These are phyloP conservation scores for Ambrosia trifida DNA, from an alignment of 129 eudicot species.

Conservation along the genomic window DNA sequence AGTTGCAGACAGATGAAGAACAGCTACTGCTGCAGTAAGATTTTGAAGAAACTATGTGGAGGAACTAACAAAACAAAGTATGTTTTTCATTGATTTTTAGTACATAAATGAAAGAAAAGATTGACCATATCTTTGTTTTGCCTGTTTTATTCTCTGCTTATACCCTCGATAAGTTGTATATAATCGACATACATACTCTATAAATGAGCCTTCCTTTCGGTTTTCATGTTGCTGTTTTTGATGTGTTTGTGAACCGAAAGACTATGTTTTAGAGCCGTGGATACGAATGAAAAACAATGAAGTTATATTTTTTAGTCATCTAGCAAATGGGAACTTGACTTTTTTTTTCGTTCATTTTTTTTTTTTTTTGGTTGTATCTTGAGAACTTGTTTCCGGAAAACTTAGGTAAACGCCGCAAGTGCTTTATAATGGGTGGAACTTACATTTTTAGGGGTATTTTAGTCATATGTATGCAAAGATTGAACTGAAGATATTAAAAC, in stretches of 20 bases:
- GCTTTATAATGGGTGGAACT: no score
- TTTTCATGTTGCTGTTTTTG: conserved; percentile 2
- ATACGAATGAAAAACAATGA: background rate
- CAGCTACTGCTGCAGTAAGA: conserved; percentile 52
- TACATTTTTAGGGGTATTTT: background rate
- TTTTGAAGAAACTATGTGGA: conserved; percentile 1
- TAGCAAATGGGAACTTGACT: background rate
- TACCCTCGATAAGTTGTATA: conserved; percentile 31
- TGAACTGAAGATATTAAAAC: background rate
- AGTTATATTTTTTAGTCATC: background rate
- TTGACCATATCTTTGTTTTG: conserved; percentile 24
- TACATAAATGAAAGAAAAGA: conserved; percentile 18
- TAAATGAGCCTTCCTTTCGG: conserved; percentile 3
- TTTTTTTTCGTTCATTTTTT: no score
- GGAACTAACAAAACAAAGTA: conserved; percentile 34
- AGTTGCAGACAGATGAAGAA: conserved; percentile 70
- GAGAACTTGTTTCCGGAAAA: no score
- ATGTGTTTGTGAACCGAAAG: background rate
- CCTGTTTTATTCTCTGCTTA: conserved; percentile 14
- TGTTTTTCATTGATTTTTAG: conserved; percentile 27
- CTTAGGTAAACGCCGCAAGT: no score
- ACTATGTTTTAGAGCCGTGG: background rate
- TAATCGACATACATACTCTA: conserved; percentile 19
- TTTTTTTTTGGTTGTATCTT: no score
- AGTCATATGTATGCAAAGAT: background rate